Conservation (phyloP, 2,329 filamentous ascomycete genomes). For the Myriosclerotinia duriaeana region DNA sequence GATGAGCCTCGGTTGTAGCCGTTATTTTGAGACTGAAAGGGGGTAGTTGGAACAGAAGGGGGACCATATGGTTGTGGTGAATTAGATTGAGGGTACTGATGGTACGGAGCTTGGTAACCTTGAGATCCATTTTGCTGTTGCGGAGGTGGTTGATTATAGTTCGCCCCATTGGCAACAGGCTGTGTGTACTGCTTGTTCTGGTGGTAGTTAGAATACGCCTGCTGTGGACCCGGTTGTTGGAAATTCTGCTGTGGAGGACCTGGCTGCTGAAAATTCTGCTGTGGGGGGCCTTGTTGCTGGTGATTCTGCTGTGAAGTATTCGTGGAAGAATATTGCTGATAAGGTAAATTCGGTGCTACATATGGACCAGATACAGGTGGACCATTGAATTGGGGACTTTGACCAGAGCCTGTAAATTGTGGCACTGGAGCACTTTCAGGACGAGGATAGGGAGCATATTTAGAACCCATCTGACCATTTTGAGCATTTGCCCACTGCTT, state of each 20-base stretch:
- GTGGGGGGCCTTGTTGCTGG: conserved; percentile 28
- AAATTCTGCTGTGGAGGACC: conserved; percentile 26
- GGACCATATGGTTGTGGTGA: conserved; percentile 29
- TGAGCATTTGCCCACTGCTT: conserved; percentile 26
- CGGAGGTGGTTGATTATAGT: conserved; percentile 27
- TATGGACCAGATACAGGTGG: conserved; percentile 15
- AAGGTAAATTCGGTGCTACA: conserved; percentile 28
- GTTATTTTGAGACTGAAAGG: conserved; percentile 26
- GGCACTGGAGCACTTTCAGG: conserved; percentile 5
- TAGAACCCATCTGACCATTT: conserved; percentile 23
- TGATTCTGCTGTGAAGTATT: conserved; percentile 28
- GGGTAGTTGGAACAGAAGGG: conserved; percentile 18
- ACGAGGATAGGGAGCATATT: conserved; percentile 20
- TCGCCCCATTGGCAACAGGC: conserved; percentile 17
- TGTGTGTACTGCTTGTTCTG: conserved; percentile 33
- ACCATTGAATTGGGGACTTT: conserved; percentile 15
- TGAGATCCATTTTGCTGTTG: conserved; percentile 28
- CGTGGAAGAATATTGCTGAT: conserved; percentile 34
- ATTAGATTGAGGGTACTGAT: conserved; percentile 29
- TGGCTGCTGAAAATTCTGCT: conserved; percentile 15
- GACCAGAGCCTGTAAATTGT: conserved; percentile 14
- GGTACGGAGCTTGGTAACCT: conserved; percentile 29
- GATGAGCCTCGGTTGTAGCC: conserved; percentile 21
- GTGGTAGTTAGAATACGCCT: conserved; percentile 29
- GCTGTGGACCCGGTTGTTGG: conserved; percentile 26